These are phyloP conservation scores for Plasmodium ovale DNA, from an alignment of 169 alveolate species.

Conservation along the genomic window DNA sequence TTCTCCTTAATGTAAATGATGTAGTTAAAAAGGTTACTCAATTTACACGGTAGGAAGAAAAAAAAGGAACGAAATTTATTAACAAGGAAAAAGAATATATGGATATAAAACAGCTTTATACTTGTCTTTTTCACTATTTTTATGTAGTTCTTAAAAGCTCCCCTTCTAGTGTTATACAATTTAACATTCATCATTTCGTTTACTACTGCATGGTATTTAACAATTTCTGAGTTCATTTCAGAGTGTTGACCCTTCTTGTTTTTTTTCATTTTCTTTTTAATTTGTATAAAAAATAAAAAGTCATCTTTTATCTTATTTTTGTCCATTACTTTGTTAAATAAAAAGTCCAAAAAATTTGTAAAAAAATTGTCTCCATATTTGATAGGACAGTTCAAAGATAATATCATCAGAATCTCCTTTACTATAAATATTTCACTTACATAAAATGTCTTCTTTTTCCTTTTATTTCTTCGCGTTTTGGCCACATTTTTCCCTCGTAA, in stretches of 20 bases:
- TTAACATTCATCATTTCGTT: constrained; percentile 66
- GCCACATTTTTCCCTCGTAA: neutral
- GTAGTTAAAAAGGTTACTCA: constrained; percentile 55
- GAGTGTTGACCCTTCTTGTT: neutral
- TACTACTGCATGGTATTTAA: constrained; percentile 38
- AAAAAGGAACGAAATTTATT: constrained; percentile 61
- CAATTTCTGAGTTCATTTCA: neutral
- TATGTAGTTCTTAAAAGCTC: constrained; percentile 56
- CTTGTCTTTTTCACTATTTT: constrained; percentile 58
- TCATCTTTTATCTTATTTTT: constrained; percentile 68
- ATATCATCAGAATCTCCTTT: constrained; percentile 64
- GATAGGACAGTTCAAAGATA: constrained; percentile 73
- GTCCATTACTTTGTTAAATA: constrained; percentile 64
- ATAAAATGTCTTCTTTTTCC: constrained; percentile 34
- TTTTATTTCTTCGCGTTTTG: neutral
- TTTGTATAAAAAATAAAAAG: constrained; percentile 69
- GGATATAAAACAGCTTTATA: constrained; percentile 49
- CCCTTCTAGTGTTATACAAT: constrained; percentile 38
- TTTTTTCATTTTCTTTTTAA: constrained; percentile 24
- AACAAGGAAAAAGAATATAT: constrained; percentile 39
- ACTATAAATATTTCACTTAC: constrained; percentile 75
- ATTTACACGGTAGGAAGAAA: constrained; percentile 48
- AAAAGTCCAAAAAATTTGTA: constrained; percentile 49
- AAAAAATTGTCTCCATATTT: constrained; percentile 65
- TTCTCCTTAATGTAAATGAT: constrained; percentile 37